phyloP scores from a whole-genome alignment of 495 filamentous ascomycete genomes.

The Rostrohypoxylon terebratum region DNA sequence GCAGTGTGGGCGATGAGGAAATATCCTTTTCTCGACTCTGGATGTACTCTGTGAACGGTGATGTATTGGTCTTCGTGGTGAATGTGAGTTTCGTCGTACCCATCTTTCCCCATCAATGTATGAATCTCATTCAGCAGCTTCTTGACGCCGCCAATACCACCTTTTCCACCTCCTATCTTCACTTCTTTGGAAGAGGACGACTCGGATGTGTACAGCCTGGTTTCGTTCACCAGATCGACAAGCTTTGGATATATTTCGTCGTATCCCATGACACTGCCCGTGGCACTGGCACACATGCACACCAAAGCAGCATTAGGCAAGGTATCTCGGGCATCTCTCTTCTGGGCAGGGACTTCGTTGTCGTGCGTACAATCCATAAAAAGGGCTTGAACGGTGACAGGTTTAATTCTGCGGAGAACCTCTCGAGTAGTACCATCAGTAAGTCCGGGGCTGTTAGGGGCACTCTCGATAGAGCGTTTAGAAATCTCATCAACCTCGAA shows the following conservation, averaged over 20 bases:
- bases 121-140: constrained; percentile 93
- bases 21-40: constrained; percentile 87
- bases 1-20: constrained; percentile 96
- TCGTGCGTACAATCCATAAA: constrained; percentile 99
- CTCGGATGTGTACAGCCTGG: constrained; percentile 78
- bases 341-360: constrained; percentile 96
- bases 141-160: constrained; percentile 89
- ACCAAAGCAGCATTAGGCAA: constrained; percentile 96
- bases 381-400: constrained; percentile 86
- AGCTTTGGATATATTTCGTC: constrained; percentile 95
- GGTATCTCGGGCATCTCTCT: constrained; percentile 93
- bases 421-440: constrained; percentile 58
- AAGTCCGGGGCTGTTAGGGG: constrained; percentile 39
- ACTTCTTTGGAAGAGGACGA: constrained; percentile 70
- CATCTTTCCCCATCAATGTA: constrained; percentile 90
- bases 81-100: constrained; percentile 94
- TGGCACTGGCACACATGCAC: constrained; percentile 92
- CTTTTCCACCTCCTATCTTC: constrained; percentile 70
- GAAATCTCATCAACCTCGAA: constrained; percentile 82
- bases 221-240: constrained; percentile 91
- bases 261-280: constrained; percentile 98
- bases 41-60: constrained; percentile 95
- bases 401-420: constrained; percentile 77
- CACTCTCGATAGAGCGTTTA: constrained; percentile 44
- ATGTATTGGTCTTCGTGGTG: constrained; percentile 97